These are phyloP conservation scores for Piper betle DNA, from an alignment of 164 flowering plant genomes.

Conservation along the genomic window DNA sequence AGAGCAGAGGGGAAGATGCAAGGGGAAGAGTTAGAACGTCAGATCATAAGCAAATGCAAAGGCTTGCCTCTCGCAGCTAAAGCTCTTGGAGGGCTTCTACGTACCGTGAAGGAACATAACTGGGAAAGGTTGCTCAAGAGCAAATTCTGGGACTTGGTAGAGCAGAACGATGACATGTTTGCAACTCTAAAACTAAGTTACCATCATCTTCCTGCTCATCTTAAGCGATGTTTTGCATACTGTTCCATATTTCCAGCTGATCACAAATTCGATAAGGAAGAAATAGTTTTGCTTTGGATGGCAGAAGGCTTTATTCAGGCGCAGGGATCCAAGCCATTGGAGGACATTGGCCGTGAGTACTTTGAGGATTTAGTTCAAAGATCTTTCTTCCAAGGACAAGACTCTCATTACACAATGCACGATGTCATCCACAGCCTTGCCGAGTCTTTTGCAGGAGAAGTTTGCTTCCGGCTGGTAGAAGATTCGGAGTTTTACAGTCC, in stretches of 20 bases:
- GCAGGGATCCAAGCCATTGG: conserved; percentile 1
- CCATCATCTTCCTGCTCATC: conserved; percentile 8
- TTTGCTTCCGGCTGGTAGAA: conserved; percentile 1
- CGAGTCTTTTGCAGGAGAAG: background rate
- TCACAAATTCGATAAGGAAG: conserved; percentile 1
- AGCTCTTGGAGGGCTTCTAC: conserved; percentile 7
- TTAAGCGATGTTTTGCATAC: conserved; percentile 13
- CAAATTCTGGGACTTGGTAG: conserved; percentile 10
- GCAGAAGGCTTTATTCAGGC: conserved; percentile 8
- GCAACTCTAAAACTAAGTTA: conserved; percentile 12
- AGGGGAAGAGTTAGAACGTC: background rate
- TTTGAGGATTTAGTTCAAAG: conserved; percentile 2
- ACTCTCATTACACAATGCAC: conserved; percentile 1
- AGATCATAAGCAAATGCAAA: conserved; percentile 10
- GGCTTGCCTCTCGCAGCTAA: conserved; percentile 13
- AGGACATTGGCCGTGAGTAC: conserved; percentile 5
- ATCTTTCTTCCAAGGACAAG: conserved; percentile 1
- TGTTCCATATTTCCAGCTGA: conserved; percentile 17
- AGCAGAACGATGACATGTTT: background rate
- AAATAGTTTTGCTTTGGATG: conserved; percentile 14
- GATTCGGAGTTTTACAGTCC: background rate
- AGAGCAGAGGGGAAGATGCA: background rate
- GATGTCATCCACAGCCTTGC: conserved; percentile 7
- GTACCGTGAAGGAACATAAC: conserved; percentile 1
- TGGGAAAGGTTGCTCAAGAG: conserved; percentile 7